These are phyloP conservation scores for Lachnellula hyalina DNA, from an alignment of 2,329 filamentous ascomycete genomes.

Conservation along the genomic window DNA sequence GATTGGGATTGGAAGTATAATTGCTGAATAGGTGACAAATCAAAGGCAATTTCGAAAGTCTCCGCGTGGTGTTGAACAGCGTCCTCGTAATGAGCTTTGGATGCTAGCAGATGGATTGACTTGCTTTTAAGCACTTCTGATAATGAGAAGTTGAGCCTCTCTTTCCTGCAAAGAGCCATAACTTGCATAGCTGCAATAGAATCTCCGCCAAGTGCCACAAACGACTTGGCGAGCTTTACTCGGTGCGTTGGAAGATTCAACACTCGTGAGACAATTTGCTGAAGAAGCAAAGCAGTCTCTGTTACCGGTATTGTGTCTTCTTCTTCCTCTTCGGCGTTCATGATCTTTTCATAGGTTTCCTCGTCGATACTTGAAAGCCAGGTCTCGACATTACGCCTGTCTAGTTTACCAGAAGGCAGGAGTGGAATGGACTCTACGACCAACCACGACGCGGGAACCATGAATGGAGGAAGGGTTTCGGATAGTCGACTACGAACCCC, in stretches of 20 bases:
- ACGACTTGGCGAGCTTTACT: slow-evolving; percentile 6
- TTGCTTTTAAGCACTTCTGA: slow-evolving; percentile 7
- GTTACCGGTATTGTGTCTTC: background rate
- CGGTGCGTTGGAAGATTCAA: slow-evolving; percentile 4
- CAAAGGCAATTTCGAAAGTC: slow-evolving; percentile 4
- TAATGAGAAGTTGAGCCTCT: slow-evolving; percentile 8
- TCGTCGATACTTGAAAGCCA: slow-evolving; percentile 24
- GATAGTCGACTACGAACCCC: slow-evolving; percentile 15
- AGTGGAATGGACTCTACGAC: slow-evolving; percentile 29
- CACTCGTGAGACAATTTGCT: slow-evolving; percentile 2
- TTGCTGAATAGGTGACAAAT: slow-evolving; percentile 23
- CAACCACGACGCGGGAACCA: slow-evolving; percentile 32
- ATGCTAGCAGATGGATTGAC: slow-evolving; percentile 4
- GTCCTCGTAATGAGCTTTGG: background rate
- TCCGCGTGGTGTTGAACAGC: slow-evolving; percentile 3
- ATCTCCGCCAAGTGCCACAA: slow-evolving; percentile 14
- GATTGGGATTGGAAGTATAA: slow-evolving; percentile 18
- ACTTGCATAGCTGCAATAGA: slow-evolving; percentile 18
- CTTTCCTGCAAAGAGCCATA: slow-evolving; percentile 6
- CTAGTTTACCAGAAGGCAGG: slow-evolving; percentile 31
- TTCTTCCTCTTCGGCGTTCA: background rate
- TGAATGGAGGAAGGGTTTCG: slow-evolving; percentile 32
- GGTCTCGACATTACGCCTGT: slow-evolving; percentile 30
- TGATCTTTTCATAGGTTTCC: background rate
- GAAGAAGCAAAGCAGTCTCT: background rate